Percentiles rank a stretch among this genome's conserved stretches.
phyloP scores from a whole-genome alignment of 768 basidiomycete genomes.

The Tricholoma hemisulphureum region DNA sequence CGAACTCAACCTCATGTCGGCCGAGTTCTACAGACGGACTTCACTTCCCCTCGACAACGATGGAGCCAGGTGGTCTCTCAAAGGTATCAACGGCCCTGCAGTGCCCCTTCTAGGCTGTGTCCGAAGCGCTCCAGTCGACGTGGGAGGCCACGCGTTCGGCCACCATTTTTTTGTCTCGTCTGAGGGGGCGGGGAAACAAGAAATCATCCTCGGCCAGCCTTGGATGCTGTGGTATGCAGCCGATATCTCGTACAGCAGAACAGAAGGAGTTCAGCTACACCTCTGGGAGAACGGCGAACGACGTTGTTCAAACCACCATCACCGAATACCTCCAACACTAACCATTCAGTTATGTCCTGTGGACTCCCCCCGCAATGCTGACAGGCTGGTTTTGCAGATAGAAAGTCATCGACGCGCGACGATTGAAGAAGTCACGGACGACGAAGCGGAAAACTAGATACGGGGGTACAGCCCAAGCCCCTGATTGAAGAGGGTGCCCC shows the following conservation, averaged over 20 bases:
- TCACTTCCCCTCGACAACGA: too few relatives aligned
- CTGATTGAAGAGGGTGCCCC: neutral
- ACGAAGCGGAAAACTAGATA: constrained; percentile 12
- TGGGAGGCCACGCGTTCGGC: constrained; percentile 16
- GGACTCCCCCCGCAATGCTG: too few relatives aligned
- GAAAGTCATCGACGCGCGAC: too few relatives aligned
- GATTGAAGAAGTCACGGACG: neutral
- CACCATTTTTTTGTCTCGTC: constrained; percentile 18
- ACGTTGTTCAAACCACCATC: too few relatives aligned
- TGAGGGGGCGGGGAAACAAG: neutral
- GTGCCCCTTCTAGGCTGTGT: constrained; percentile 15
- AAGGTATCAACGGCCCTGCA: constrained; percentile 21
- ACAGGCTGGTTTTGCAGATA: neutral
- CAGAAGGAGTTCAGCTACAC: too few relatives aligned
- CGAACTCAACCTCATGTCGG: constrained; percentile 6
- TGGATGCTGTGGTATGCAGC: too few relatives aligned
- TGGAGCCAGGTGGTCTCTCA: constrained; percentile 27
- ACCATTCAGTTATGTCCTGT: too few relatives aligned
- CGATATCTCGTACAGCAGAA: too few relatives aligned
- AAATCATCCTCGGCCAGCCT: constrained; percentile 21
- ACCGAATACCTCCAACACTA: too few relatives aligned
- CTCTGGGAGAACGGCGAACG: constrained; percentile 21
- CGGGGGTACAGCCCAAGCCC: constrained; percentile 6
- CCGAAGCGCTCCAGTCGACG: constrained; percentile 12
- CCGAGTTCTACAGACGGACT: neutral